Evolutionary conservation across 2,329 filamentous ascomycete genomes (phyloP).

Genomic region (Diaporthe ilicicola): DNA sequence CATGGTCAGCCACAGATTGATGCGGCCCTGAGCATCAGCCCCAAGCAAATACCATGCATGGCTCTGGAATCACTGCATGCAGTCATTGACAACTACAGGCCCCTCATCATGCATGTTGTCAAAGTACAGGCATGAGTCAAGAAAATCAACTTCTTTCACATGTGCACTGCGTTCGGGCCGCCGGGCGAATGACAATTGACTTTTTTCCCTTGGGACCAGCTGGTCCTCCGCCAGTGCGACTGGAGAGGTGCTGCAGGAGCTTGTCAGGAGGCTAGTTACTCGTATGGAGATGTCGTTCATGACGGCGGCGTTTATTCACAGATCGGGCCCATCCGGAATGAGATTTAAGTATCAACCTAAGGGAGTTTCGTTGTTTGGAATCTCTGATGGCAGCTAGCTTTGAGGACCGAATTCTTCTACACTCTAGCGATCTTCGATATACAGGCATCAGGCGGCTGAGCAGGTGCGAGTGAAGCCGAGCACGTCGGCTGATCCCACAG

Average conservation of each 20-base stretch:
- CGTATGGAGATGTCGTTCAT: background rate
- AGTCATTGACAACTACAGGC: background rate
- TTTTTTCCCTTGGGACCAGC: background rate
- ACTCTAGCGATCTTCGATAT: background rate
- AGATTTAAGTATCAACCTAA: background rate
- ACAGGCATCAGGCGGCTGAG: too few species aligned
- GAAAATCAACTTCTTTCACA: constrained; percentile 18
- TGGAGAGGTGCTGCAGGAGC: constrained; percentile 39
- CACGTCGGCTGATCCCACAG: background rate
- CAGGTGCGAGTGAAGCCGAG: background rate
- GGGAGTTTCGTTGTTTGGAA: background rate
- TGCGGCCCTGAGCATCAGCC: background rate
- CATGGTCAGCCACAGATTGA: constrained; percentile 1
- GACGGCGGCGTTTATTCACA: constrained; percentile 1
- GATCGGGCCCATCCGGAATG: constrained; percentile 16
- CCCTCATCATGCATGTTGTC: background rate
- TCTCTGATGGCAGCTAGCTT: background rate
- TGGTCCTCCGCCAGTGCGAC: constrained; percentile 3
- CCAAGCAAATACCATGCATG: background rate
- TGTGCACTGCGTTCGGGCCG: constrained; percentile 16
- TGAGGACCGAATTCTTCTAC: background rate
- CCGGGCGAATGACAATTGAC: constrained; percentile 8
- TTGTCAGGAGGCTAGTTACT: background rate
- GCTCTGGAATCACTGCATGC: background rate
- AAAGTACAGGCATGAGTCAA: constrained; percentile 20